Evolutionary conservation across 2,329 filamentous ascomycete species (phyloP), one percentile per base, ranked within the genome.

Genomic region (Colletotrichum eleusines): DNA sequence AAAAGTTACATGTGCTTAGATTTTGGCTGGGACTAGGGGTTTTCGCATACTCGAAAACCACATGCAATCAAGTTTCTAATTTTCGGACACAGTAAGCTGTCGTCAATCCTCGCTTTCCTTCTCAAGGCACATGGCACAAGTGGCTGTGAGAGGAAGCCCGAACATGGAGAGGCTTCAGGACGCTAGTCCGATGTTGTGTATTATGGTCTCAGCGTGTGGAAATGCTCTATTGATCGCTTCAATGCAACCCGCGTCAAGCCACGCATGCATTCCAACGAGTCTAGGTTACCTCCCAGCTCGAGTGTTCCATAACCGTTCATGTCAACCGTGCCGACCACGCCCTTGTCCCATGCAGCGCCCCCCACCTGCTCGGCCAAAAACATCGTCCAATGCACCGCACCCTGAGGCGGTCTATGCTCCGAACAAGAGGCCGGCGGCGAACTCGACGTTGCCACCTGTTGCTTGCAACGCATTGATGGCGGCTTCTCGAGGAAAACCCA

Each of bases 371-470:
- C 11, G 33, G 33, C 48, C 46, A 20, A 42, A n/a, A 16, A 46
- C 35, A 50, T 46, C 46, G 35, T 20, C 33, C 33, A 33, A 38
- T 63, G 48, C 51, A 23, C 9, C 20, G 51, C 57, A 44, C 28
- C 26, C 20, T 8, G 46, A 28, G 40, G 28, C 40, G 8, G 26
- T n/a, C 63, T 59, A 85, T 58, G 83, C 82, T 71, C 87, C 83
- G 75, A 90, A 94, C 63, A 98, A 87, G 73, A 97, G 86, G 59
- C 92, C 91, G 57, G 94, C 95, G n/a, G 95, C 95, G 73, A 91
- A 89, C 73, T 98, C 94, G 9, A 98, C 89, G 77, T 98, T 93
- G 26, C 96, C 95, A 26, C 90, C 90, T 20, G 93, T 93, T 38
- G 94, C 93, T 76, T 94, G 89, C 62, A 99, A 84, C 2, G 95